phyloP scores from a whole-genome alignment of 2,329 filamentous ascomycete species.

The Alternaria consortialis region DNA sequence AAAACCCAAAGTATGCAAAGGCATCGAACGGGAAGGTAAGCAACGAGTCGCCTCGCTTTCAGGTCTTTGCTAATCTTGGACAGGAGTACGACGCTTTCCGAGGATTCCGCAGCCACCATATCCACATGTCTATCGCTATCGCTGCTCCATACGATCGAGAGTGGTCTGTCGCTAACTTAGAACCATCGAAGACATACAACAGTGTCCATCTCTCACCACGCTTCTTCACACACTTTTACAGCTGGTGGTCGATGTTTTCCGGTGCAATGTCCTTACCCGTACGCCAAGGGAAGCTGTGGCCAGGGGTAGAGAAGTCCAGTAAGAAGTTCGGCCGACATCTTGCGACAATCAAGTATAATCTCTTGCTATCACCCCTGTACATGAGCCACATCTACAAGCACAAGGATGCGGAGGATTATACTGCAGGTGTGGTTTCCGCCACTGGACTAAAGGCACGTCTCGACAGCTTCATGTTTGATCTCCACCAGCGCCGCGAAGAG shows the following conservation, averaged over 20 bases:
- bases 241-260: conserved; percentile 97
- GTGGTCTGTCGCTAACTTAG: conserved; percentile 79
- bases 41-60: background rate
- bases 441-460: conserved; percentile 96
- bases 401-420: conserved; percentile 89
- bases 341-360: conserved; percentile 98
- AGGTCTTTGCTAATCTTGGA: conserved; percentile 30
- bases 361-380: conserved; percentile 90
- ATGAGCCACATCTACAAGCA: conserved; percentile 98
- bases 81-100: conserved; percentile 86
- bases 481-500: conserved; percentile 92
- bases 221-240: conserved; percentile 98
- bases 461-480: conserved; percentile 95
- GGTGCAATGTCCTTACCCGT: conserved; percentile 94
- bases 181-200: conserved; percentile 91
- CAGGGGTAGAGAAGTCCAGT: conserved; percentile 91
- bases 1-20: conserved; percentile 78
- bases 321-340: conserved; percentile 98
- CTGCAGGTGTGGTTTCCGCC: conserved; percentile 80
- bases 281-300: conserved; percentile 90
- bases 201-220: conserved; percentile 92
- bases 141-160: conserved; percentile 86
- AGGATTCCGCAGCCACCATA: conserved; percentile 96
- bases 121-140: conserved; percentile 92
- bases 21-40: conserved; percentile 58